Base-by-base conservation (phyloP, 768 basidiomycete species). In the Hericium coralloides region DNA sequence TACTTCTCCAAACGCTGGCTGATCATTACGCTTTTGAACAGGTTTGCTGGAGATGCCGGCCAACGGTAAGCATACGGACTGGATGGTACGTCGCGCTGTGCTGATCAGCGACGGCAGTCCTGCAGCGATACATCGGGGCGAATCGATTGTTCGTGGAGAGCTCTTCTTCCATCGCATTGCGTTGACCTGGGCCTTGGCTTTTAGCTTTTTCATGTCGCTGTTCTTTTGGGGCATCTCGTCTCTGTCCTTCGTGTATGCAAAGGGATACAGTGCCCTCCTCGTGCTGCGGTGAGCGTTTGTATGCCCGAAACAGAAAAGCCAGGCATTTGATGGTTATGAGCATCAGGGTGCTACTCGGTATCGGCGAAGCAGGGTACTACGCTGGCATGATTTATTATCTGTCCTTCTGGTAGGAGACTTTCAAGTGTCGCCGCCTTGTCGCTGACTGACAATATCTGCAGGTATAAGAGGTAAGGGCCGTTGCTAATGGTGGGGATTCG, bases 361-460 rank as follows among this genome's bases (percentile, higher is more conserved):
- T 82, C n/a, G 81, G 81, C 12, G 81, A 82, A 62, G 80, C 80
- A 0, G 81, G 81, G 1, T 82, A 77, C 58, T 82, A 82, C 57
- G 79, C 80, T 0, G 81, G 80, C 7, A 78, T 81, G 76, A 81
- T 82, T 5, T 82, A 82, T 58, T 82, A 82, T 60, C 66, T 81
- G 25, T 81, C 80, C 0, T 82, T 82, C 65, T 82, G 81, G 81
- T 66, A 48, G 7, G 60, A 49, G 12, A 1, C 7, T 31, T 55
- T 14, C 14, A 2, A 25, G 38, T 23, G 12, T 39, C 12, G 12
- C 7, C 4, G 12, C 14, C 36, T 55, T 54, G 22, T 57, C 14
- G 6, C 36, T 55, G 43, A 38, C 57, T 17, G 6, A 49, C 14
- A 14, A 22, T 12, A 3, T 10, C 14, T 8, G 17, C 22, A 63